Evolutionary conservation across 2,329 filamentous ascomycete genomes (phyloP), one percentile per base, ranked within the genome.

Genomic region (Corniculantispora saksenae): DNA sequence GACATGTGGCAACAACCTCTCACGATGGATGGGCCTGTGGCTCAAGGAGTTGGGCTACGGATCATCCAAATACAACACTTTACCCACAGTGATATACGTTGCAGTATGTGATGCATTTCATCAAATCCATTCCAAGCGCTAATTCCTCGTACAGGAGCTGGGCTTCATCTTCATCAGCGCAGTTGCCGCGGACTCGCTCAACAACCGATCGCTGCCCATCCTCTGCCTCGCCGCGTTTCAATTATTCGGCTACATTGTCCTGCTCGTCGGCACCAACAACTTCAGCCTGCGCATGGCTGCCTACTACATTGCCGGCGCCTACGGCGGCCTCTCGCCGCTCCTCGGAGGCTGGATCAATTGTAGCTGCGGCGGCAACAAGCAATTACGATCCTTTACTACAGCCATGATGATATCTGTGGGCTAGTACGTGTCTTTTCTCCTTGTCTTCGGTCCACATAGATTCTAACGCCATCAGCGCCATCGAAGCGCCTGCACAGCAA

Each of bases 391-490:
- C 1, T 63, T 67, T 13, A 48, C 57, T 47, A 65, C 53, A 2
- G 51, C 66, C 8, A 53, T 67, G 50, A 67, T 67, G 66, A 61
- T 65, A 25, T 62, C 66, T 17, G 63, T 67, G 10, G 66, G 66
- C 27, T 67, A 65, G 66, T 67, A 43, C 32, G 66, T 66, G 23
- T 56, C 19, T 25, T 19, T 19, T 66, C 23, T 56, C 19, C 32
- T 19, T 19, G 4, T 9, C 23, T 5, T 10, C 21, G 19, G 5
- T 3, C 27, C 17, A 8, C 12, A 21, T 45, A 55, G 19, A 3
- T 38, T 13, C 25, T 55, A 32, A 43, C 50, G 10, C 3, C 1
- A 12, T 13, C 27, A 67, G 63, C 53, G 63, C 63, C n/a, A 43
- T 67, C 17, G 63, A 61, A 25, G 56, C 63, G 1, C 63, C 63